Percentiles rank a stretch among this genome's conserved stretches.
These are phyloP conservation scores for Leucosporidium scottii DNA, from an alignment of 768 basidiomycete species.

Conservation along the genomic window DNA sequence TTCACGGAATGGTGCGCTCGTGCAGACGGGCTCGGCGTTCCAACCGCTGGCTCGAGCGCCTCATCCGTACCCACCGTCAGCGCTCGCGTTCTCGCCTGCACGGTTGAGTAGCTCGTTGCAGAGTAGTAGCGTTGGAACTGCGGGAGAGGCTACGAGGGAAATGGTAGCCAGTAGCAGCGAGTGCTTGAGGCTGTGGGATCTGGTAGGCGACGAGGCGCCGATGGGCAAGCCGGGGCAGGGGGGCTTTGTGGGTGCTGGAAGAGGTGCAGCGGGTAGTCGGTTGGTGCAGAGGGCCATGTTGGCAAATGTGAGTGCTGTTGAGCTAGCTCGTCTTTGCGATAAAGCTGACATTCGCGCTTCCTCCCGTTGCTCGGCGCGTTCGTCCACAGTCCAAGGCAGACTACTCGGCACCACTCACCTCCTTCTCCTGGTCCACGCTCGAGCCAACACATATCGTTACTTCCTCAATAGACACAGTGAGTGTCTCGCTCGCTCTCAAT, in stretches of 20 bases:
- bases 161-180: constrained; percentile 90
- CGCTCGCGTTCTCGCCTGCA: constrained; percentile 83
- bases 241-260: constrained; percentile 13
- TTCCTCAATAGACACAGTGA: constrained; percentile 82
- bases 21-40: constrained; percentile 67
- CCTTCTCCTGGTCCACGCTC: constrained; percentile 96
- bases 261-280: not conserved
- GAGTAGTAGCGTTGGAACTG: constrained; percentile 21
- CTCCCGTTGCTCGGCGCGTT: not conserved
- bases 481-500: not conserved
- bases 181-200: constrained; percentile 85
- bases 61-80: constrained; percentile 89
- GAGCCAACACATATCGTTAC: constrained; percentile 86
- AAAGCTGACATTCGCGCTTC: not conserved
- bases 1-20: constrained; percentile 7
- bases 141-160: constrained; percentile 52
- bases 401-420: constrained; percentile 85
- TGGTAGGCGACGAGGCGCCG: constrained; percentile 55
- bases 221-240: constrained; percentile 19
- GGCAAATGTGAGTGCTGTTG: constrained; percentile 20
- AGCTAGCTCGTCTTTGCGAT: not conserved
- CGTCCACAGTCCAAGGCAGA: constrained; percentile 74
- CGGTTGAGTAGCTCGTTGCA: constrained; percentile 12
- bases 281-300: constrained; percentile 27
- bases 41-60: constrained; percentile 72